Evolutionary conservation across 208 protist genomes (phyloP), one percentile per base, ranked within the genome.

Genomic region (Acanthamoeba quina): DNA sequence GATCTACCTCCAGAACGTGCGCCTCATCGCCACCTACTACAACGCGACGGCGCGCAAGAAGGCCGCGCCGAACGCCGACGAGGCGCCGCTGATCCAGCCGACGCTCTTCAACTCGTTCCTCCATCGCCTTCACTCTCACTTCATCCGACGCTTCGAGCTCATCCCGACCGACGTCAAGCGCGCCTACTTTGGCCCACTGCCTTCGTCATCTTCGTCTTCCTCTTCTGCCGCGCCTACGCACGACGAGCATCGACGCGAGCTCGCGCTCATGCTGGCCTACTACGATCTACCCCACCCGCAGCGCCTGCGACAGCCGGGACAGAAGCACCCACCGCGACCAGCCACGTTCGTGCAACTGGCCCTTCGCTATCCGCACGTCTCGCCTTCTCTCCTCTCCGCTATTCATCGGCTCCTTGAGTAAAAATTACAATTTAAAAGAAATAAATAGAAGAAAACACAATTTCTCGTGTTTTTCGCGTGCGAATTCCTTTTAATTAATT

Each of bases 271-370:
- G 72, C 72, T 80, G 31, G 72, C 72, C 72, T 80, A 54, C 72
- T 80, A 80, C 72, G 72, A 52, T n/a, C 37, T 80, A 17, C 72
- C 72, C 31, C 72, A 80, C 3, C 72, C 72, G 37, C 68, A 76
- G 34, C 41, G 37, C 7, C 41, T 80, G 21, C 72, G 31, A 44
- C 47, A 49, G 9, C 21, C 31, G 11, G 13, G 21, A 80, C 37
- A 80, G 15, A 6, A n/a, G 31, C 21, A 11, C 9, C 41, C 15
- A 17, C 72, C 31, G 10, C 37, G 72, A 52, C 41, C 19, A 80
- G 11, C 72, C 11, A 78, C 34, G 34, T 52, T 80, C 41, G 31
- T 80, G 72, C 37, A 80, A 37, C 72, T 80, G 31, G 72, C 72
- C 41, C 72, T 44, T 9, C 72, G 41, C 37, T 80, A 52, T 37